A percentile compares a stretch with the other conserved stretches of the same genome.
Evolutionary conservation across 805 yeast genomes (phyloP).

Genomic region (Candida maesae): DNA sequence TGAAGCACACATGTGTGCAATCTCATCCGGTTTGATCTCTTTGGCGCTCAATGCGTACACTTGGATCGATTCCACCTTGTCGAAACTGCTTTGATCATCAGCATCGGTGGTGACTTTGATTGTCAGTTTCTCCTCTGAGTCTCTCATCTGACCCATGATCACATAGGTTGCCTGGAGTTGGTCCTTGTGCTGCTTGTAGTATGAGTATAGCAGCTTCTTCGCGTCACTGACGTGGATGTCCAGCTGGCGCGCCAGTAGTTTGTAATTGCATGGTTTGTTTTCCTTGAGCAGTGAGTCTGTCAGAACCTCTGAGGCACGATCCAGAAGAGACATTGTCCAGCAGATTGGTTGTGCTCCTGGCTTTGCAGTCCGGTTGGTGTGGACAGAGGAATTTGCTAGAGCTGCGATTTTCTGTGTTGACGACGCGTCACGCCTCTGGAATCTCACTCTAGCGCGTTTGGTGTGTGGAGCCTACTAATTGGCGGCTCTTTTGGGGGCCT

Average conservation of each 20-base stretch:
- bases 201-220: conserved; percentile 37
- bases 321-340: conserved; percentile 10
- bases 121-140: conserved; percentile 8
- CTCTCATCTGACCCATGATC: conserved; percentile 34
- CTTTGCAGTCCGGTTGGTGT: too few relatives aligned
- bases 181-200: conserved; percentile 34
- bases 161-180: conserved; percentile 39
- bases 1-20: conserved; percentile 9
- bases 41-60: conserved; percentile 35
- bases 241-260: conserved; percentile 37
- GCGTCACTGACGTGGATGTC: conserved; percentile 37
- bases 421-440: too few relatives aligned
- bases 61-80: conserved; percentile 32
- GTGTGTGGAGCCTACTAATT: too few relatives aligned
- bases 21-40: conserved; percentile 20
- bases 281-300: conserved; percentile 11
- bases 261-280: conserved; percentile 35
- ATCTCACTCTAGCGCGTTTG: too few relatives aligned
- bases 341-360: too few relatives aligned
- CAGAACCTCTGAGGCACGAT: conserved; percentile 5
- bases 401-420: too few relatives aligned
- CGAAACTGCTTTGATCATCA: conserved; percentile 29
- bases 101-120: conserved; percentile 26
- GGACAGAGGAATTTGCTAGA: too few relatives aligned
- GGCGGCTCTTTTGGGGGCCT: too few relatives aligned